Conservation (phyloP, 2,329 filamentous ascomycete species). For the Colletotrichum chlorophyti region DNA sequence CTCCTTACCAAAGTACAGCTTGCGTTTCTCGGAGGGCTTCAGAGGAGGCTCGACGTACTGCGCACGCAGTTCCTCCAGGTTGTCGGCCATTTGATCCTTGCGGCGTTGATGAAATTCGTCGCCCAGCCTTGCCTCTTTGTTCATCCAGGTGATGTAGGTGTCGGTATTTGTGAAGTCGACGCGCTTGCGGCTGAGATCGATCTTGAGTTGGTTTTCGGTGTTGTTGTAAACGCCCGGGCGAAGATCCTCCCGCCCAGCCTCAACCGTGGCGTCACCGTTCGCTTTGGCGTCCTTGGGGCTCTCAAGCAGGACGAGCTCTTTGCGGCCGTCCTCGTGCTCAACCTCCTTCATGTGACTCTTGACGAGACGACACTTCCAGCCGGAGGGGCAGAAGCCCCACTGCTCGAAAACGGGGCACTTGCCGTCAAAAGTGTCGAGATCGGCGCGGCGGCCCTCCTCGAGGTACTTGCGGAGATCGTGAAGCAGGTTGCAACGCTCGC, state of each 20-base stretch:
- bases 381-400: constrained; percentile 78
- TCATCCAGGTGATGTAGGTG: constrained; percentile 78
- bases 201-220: constrained; percentile 73
- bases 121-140: constrained; percentile 59
- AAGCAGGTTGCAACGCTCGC: constrained; percentile 79
- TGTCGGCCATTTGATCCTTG: constrained; percentile 48
- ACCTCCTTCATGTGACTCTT: constrained; percentile 86
- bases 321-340: constrained; percentile 78
- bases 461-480: constrained; percentile 90
- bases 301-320: constrained; percentile 78
- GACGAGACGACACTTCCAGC: constrained; percentile 95
- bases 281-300: constrained; percentile 41
- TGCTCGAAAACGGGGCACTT: constrained; percentile 83
- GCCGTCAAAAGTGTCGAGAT: constrained; percentile 78
- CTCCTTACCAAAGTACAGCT: constrained; percentile 91
- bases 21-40: constrained; percentile 89
- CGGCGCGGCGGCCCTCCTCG: constrained; percentile 78
- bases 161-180: constrained; percentile 76
- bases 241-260: constrained; percentile 51
- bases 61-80: constrained; percentile 76
- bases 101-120: constrained; percentile 48
- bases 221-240: constrained; percentile 78
- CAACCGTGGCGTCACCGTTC: constrained; percentile 41
- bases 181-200: constrained; percentile 76
- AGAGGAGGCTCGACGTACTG: constrained; percentile 86